Evolutionary conservation across 208 protist genomes (phyloP).

Genomic region (Acanthamoeba rhysodes): DNA sequence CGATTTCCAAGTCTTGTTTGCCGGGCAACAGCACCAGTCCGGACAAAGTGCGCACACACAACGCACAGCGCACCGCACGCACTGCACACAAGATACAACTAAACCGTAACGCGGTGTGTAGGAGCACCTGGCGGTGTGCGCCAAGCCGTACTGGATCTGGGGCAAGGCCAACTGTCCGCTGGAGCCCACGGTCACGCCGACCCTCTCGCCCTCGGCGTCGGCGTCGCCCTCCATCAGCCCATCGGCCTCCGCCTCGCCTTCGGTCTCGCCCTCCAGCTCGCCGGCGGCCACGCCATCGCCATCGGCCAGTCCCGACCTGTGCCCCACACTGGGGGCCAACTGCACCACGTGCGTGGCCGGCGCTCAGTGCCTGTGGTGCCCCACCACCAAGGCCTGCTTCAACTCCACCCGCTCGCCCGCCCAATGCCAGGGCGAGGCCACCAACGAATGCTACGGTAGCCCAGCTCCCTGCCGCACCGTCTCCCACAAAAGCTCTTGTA

Average conservation of each 20-base stretch:
- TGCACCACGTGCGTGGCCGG: not conserved
- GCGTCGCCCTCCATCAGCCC: not conserved
- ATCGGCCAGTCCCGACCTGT: not conserved
- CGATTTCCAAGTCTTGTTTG: not conserved
- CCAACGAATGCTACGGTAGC: conserved; percentile 21
- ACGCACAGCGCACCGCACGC: not conserved
- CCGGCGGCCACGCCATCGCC: not conserved
- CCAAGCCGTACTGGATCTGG: conserved; percentile 5
- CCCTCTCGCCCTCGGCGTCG: not conserved
- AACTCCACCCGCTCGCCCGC: not conserved
- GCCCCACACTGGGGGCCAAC: not conserved
- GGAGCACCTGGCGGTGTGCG: not conserved
- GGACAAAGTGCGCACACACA: not conserved
- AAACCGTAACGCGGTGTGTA: not conserved
- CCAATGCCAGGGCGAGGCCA: not conserved
- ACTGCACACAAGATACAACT: not conserved
- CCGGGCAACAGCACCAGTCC: conserved; percentile 6
- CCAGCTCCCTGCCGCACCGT: not conserved
- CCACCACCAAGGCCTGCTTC: not conserved
- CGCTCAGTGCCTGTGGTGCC: conserved; percentile 14
- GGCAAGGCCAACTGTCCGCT: not conserved
- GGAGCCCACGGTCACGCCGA: not conserved
- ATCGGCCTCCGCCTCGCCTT: not conserved
- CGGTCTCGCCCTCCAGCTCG: not conserved
- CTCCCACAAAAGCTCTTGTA: no score